These are phyloP conservation scores for Cyclocybe aegerita DNA, from an alignment of 768 basidiomycete genomes.

Conservation along the genomic window DNA sequence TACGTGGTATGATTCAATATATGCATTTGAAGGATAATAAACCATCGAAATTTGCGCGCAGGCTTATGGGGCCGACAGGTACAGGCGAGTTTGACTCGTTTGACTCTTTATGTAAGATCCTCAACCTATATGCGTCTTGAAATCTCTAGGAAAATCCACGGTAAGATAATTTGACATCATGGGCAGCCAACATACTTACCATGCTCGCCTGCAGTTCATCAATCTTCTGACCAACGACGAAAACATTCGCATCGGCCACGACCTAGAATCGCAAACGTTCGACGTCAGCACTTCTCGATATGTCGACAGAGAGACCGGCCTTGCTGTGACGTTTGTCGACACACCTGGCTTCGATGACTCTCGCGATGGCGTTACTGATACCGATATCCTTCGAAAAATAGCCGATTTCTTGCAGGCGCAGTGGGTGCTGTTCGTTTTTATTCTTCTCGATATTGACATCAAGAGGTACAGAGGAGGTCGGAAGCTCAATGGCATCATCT, in stretches of 20 bases:
- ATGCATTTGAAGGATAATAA: not conserved
- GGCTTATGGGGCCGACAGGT: conserved; percentile 2
- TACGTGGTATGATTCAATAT: not conserved
- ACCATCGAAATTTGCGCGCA: not conserved
- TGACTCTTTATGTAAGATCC: not conserved
- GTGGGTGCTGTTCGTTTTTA: conserved; percentile 9
- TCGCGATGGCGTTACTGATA: conserved; percentile 20
- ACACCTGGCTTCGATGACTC: conserved; percentile 48
- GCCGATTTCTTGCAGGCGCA: conserved; percentile 14
- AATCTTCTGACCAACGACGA: conserved; percentile 36
- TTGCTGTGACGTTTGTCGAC: conserved; percentile 34
- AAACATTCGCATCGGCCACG: conserved; percentile 31
- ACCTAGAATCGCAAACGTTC: conserved; percentile 38
- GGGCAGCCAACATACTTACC: too few relatives aligned
- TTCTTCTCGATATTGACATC: not conserved
- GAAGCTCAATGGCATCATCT: conserved; percentile 39
- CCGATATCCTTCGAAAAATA: conserved; percentile 35
- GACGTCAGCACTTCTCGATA: conserved; percentile 18
- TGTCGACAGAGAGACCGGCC: not conserved
- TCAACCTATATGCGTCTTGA: not conserved
- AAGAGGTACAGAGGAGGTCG: conserved; percentile 8
- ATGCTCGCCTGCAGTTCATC: conserved; percentile 31
- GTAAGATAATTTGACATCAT: not conserved
- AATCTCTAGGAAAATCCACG: not conserved
- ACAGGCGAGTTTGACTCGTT: not conserved